Base-by-base conservation (phyloP, 345 rosid genomes). In the Punica granatum region DNA sequence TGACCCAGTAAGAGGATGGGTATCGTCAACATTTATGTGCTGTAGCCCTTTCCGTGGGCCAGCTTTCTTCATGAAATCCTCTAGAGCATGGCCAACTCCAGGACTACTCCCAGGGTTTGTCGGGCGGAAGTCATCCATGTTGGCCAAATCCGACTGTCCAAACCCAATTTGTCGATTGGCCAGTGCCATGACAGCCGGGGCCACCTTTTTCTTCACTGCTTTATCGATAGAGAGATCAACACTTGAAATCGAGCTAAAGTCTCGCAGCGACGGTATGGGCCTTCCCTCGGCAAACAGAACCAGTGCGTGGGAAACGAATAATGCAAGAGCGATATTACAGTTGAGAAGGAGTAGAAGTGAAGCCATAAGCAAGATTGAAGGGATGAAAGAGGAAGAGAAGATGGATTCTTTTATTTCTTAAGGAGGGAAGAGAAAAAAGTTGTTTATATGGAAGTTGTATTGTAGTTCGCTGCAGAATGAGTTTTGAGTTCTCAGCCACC, bases 31-130 rank as follows among this genome's bases (percentile, higher is more conserved):
- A 36, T 14, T 36, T 44, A 33, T 39, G 34, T 15, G 18, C n/a
- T 53, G 60, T 30, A 11, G n/a, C 56, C 63, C 60, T 23, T 71
- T 60, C 13, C 73, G 43, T 14, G 28, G 60, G n/a, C 4, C 63
- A 28, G 66, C 67, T 48, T 67, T 62, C 23, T 65, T 39, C 18
- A 21, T 41, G 59, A 65, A 34, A 23, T 30, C 28, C 30, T 25
- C n/a, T 11, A 26, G 59, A 36, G 71, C 63, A 51, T 83, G 86
- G 3, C 82, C 80, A 21, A 65, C 66, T 0, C 81, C 78, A 5
- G 85, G 86, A 67, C 79, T 86, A 72, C 51, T 71, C 10, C 85
- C 80, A 0, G 79, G 89, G 28, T 69, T 53, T 11, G 83, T 77
- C 10, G 84, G 79, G 23, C 59, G 66, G 48, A 71, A 81, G 44